Evolutionary conservation across 345 rosid species (phyloP).

Genomic region (Lepidium sativum): DNA sequence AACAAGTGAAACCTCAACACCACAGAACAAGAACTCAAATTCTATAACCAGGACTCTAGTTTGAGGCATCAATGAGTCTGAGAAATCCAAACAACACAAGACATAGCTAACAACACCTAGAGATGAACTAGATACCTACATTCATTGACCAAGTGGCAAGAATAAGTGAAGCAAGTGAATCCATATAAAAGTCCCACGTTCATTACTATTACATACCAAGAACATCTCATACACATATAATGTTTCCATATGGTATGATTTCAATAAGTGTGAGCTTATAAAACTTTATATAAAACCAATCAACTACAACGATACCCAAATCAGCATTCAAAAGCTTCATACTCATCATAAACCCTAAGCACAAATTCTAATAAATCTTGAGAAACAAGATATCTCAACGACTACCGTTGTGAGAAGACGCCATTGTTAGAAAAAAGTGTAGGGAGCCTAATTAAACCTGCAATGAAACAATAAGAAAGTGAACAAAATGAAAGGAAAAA

Average conservation of each 20-base stretch:
- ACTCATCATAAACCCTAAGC: too few species aligned
- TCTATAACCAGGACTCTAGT: background rate
- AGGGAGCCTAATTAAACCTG: too few species aligned
- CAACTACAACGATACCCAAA: background rate
- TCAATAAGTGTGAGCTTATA: background rate
- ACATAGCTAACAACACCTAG: background rate
- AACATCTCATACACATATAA: background rate
- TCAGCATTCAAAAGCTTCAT: too few species aligned
- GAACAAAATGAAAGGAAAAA: too few species aligned
- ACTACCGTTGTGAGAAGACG: too few species aligned
- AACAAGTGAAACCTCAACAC: background rate
- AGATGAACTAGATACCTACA: background rate
- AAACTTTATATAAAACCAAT: background rate
- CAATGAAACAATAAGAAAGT: too few species aligned
- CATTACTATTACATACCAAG: background rate
- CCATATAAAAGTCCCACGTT: background rate
- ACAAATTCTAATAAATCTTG: too few species aligned
- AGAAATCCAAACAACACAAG: background rate
- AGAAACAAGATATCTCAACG: too few species aligned
- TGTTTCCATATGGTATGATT: background rate
- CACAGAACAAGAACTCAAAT: background rate
- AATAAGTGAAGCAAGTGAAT: background rate
- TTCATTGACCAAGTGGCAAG: background rate
- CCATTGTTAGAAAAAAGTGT: too few species aligned
- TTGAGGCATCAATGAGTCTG: background rate